Percentiles rank a stretch among this genome's conserved stretches.
phyloP scores from a whole-genome alignment of 176 grass and related monocot species.

The Metroxylon sagu region DNA sequence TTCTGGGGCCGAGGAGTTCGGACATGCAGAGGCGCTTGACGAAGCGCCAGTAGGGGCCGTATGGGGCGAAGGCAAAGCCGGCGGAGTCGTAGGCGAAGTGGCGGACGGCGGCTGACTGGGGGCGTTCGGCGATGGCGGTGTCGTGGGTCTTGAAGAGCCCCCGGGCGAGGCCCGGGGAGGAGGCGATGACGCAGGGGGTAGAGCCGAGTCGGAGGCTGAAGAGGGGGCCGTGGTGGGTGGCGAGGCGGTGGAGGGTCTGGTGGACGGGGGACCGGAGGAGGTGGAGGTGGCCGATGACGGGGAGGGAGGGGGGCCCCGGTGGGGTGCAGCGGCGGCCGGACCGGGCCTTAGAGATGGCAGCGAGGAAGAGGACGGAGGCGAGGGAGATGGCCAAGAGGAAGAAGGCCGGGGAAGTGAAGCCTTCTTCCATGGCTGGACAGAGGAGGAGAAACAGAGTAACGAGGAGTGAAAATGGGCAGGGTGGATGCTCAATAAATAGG shows the following conservation, averaged over 20 bases:
- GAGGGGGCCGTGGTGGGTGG: constrained; percentile 20
- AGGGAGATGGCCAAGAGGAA: too few species aligned
- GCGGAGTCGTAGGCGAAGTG: constrained; percentile 36
- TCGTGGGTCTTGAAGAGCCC: too few species aligned
- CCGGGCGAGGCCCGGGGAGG: constrained; percentile 21
- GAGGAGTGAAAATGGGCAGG: too few species aligned
- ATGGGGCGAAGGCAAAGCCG: constrained; percentile 55
- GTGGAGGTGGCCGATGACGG: constrained; percentile 49
- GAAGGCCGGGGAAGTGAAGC: too few species aligned
- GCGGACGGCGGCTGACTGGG: too few species aligned
- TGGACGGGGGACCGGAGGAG: constrained; percentile 23
- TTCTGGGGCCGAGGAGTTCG: constrained; percentile 26
- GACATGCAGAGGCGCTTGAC: constrained; percentile 58
- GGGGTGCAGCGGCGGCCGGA: constrained; percentile 14
- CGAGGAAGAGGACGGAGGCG: too few species aligned
- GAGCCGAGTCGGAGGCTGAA: constrained; percentile 50
- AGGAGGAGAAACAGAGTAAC: too few species aligned
- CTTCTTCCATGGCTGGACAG: too few species aligned
- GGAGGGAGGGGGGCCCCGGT: constrained; percentile 27
- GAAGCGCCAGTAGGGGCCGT: constrained; percentile 52
- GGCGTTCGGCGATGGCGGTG: too few species aligned
- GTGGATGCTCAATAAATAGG: too few species aligned
- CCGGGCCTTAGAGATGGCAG: too few species aligned
- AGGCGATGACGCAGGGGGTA: constrained; percentile 28
- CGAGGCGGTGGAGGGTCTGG: constrained; percentile 36